Percentiles rank a stretch among this genome's conserved stretches.
phyloP scores from a whole-genome alignment of 345 rosid genomes.

The Microcos paniculata region DNA sequence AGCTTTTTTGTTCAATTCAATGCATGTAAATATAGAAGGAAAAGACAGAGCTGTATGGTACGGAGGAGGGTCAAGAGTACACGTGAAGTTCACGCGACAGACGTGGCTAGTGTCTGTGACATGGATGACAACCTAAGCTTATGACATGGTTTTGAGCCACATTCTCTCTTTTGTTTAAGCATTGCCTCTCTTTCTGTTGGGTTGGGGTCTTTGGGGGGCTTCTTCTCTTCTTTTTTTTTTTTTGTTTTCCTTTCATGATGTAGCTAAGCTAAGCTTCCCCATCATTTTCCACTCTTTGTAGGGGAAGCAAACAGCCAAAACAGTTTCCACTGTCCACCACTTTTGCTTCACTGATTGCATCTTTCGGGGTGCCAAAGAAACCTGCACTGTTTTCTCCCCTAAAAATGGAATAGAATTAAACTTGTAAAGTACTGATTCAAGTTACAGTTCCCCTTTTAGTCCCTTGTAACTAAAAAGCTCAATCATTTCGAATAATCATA shows the following conservation, averaged over 20 bases:
- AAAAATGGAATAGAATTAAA: not conserved
- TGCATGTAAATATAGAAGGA: not conserved
- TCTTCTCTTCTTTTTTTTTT: not conserved
- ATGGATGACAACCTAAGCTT: constrained; percentile 38
- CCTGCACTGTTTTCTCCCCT: not conserved
- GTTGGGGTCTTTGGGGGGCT: not conserved
- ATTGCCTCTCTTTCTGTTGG: constrained; percentile 20
- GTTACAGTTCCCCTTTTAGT: not conserved
- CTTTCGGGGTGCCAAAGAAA: not conserved
- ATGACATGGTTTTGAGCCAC: constrained; percentile 24
- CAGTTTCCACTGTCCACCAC: not conserved
- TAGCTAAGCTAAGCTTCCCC: not conserved
- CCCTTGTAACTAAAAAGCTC: not conserved
- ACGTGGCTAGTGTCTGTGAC: constrained; percentile 36
- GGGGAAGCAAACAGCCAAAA: too few relatives aligned
- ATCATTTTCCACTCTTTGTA: constrained; percentile 2
- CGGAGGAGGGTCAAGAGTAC: constrained; percentile 24
- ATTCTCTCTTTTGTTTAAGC: constrained; percentile 19
- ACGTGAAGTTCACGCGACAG: constrained; percentile 43
- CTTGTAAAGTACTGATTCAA: not conserved
- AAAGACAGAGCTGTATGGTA: constrained; percentile 27
- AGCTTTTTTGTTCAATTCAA: constrained; percentile 7
- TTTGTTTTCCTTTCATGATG: not conserved
- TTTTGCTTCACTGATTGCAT: not conserved
- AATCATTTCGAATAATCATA: not conserved